phyloP scores from a whole-genome alignment of 306 rosid species.

The Boehmeria nivea region DNA sequence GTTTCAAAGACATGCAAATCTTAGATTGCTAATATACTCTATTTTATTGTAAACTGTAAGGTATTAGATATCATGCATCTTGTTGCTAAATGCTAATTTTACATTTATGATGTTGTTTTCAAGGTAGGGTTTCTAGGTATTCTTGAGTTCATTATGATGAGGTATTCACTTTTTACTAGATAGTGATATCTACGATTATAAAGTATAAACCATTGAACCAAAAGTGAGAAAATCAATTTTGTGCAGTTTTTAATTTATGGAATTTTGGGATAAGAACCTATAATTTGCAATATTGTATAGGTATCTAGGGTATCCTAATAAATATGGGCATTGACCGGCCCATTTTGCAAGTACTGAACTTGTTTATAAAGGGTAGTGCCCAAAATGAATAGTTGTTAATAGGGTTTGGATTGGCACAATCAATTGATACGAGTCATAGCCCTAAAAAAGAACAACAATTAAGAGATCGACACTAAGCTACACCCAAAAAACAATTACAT shows the following conservation, averaged over 20 bases:
- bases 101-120: slow-evolving; percentile 14
- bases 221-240: not conserved
- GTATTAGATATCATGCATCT: too few relatives aligned
- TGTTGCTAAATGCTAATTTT: too few relatives aligned
- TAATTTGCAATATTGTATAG: not conserved
- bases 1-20: not conserved
- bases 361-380: not conserved
- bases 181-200: too few relatives aligned
- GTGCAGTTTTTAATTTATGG: not conserved
- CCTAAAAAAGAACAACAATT: too few relatives aligned
- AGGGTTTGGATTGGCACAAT: too few relatives aligned
- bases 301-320: not conserved
- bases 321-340: slow-evolving; percentile 6
- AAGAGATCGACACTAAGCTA: too few relatives aligned
- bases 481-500: too few relatives aligned
- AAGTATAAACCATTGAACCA: not conserved
- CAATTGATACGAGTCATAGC: too few relatives aligned
- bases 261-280: not conserved
- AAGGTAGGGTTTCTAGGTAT: slow-evolving; percentile 14
- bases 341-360: not conserved
- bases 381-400: too few relatives aligned
- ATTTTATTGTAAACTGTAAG: not conserved
- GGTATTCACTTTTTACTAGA: not conserved
- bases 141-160: not conserved
- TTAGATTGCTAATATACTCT: too few relatives aligned